Base-by-base conservation (phyloP, 2,329 filamentous ascomycete species). In the Thielaviopsis ethacetica region DNA sequence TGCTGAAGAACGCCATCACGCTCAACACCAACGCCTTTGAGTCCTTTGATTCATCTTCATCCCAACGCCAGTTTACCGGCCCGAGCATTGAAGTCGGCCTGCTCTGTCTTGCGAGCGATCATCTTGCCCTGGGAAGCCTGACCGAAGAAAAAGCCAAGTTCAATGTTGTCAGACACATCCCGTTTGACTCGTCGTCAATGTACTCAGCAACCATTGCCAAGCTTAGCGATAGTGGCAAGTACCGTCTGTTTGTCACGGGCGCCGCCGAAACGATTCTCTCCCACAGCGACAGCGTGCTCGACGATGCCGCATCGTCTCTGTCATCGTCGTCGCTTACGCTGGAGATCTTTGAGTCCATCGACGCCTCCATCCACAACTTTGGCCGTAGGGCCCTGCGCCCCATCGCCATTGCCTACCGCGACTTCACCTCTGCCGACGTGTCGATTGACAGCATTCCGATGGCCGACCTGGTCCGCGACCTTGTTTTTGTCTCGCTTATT, bases 341-440 rank as follows among this genome's bases (percentile, higher is more conserved):
- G n/a, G 65, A 68, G 1, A 66, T 68, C n/a, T 66, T 68, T 3
- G 62, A 63, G 21, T 67, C 66, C 49, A 65, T 72, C 19, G 64
- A 67, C n/a, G 65, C 63, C 17, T 69, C 68, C 0, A 72, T 72
- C 9, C 64, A 68, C 10, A 66, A 67, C 13, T 88, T 88, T 65
- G 85, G 86, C 1, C 78, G 77, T 6, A 78, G 81, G 9, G 86
- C 85, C 59, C 71, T 86, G 50, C 77, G 84, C 56, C 85, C 83
- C 0, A 84, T 86, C 62, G 82, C 76, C 30, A 73, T 86, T 54
- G 70, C 84, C 17, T 86, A 84, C 67, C 79, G 79, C 49, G 83
- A 87, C 63, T 85, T 84, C 62, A 75, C 81, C n/a, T 73, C 54
- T 2, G 47, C 59, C 0, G 63, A 65, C 13, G 63, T 70, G 19